Evolutionary conservation across 306 rosid species (phyloP), one percentile per base, ranked within the genome.

Genomic region (Quercus wislizeni): DNA sequence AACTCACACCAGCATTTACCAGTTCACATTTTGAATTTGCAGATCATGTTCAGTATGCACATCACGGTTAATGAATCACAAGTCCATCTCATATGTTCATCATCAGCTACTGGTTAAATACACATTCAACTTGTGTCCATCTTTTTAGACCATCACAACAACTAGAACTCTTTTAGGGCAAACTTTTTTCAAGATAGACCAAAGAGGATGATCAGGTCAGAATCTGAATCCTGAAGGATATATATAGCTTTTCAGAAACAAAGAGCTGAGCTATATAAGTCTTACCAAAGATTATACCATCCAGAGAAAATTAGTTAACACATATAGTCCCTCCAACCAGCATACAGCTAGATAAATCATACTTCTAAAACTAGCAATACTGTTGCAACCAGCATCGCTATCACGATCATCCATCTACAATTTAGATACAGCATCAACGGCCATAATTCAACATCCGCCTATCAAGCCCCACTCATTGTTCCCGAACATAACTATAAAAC

Each of bases 401-500:
- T 89, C 94, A 85, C 84, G 85, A 84, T 78, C 96, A 89, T 84
- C 88, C 93, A 86, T 86, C 96, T 82, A 85, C 83, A 83, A 83
- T 77, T 83, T 20, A 87, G 88, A 81, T 83, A 89, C 96, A 84
- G 97, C 88, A 85, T 76, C 92, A 78, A 91, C 89, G 79, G 89
- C 97, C 70, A 84, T 81, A 71, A 82, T 76, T 76, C 92, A 89
- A 85, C 93, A 79, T 59, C 87, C 87, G 79, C 91, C 88, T 81
- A 90, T 83, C 89, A 80, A 74, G 89, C 90, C 87, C 87, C 75
- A 83, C 69, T 68, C 90, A 88, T 83, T 89, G 87, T 80, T 80
- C 92, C 84, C 89, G 88, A 86, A 81, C 92, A 85, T 69, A 91
- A 83, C 98, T 91, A 93, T 93, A 93, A 93, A 90, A 87, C 90